Base-by-base conservation (phyloP, 148 eudicot genomes). In the Rhododendron mucronatum region DNA sequence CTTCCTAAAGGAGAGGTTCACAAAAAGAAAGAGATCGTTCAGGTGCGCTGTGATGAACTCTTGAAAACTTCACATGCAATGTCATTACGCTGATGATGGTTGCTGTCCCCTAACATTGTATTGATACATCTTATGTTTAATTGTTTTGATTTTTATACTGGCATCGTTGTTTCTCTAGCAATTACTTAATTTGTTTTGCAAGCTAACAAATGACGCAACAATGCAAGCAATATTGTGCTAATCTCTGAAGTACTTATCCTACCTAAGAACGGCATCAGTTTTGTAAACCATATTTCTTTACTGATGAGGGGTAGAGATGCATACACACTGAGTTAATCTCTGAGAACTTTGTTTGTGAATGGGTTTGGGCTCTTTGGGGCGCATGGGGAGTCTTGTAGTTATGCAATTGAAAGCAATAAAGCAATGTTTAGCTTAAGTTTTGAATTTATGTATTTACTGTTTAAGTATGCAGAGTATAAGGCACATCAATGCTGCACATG, bases 1-100 rank as follows among this genome's bases (percentile, higher is more conserved):
- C 98, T 97, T 86, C 99, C 99, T 41, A 97, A 97, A 89, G 98
- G 99, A 89, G 99, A 97, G 91, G 99, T 97, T 90, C 98, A 95
- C 89, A 97, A 97, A 87, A 95, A 94, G 91, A 95, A 97, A 92
- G 98, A 97, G 91, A 96, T 97, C 79, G 99, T 97, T 78, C 99
- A 97, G 97, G 99, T 97, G 67, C 88, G 91, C 2, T 65, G 30
- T 10, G 30, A 10, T n/a, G 14, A 9, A 67, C 16, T 16, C 69
- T 59, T 28, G 21, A 16, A 20, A 77, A 45, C 33, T 45, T 88
- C 67, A n/a, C 76, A 61, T 89, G 63, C 78, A 20, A 41, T 63
- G 73, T 14, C 28, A 50, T 83, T 39, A 3, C 15, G 1, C 45
- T 35, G 50, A 61, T 30, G n/a, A 78, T 75, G 23, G 50, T 77